Evolutionary conservation across 345 rosid genomes (phyloP).

Genomic region (Arabidopsis suecica): DNA sequence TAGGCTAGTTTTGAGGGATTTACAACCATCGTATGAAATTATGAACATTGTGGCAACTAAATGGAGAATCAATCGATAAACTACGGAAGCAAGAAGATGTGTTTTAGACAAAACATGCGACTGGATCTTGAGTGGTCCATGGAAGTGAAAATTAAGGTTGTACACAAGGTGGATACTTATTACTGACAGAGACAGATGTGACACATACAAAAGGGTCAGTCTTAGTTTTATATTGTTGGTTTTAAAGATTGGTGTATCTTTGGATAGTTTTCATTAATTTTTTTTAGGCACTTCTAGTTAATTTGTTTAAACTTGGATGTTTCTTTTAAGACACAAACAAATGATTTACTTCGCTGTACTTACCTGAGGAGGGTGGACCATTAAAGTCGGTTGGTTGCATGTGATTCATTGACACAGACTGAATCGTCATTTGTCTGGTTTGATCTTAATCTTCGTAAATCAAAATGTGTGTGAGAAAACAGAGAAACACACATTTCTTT

Average conservation of each 20-base stretch:
- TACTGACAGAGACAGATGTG: constrained; percentile 1
- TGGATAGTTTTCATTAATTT: no score
- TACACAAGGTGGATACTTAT: neutral
- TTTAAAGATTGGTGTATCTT: neutral
- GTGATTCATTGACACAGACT: constrained; percentile 11
- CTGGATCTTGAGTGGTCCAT: constrained; percentile 2
- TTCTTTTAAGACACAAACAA: constrained; percentile 10
- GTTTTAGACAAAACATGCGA: constrained; percentile 12
- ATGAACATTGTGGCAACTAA: neutral
- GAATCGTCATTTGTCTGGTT: neutral
- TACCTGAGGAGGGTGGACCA: constrained; percentile 9
- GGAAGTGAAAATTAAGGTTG: constrained; percentile 14
- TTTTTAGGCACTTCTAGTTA: neutral
- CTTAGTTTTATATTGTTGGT: neutral
- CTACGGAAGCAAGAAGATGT: neutral
- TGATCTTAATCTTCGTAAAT: neutral
- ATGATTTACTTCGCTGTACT: constrained; percentile 8
- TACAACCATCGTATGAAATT: neutral
- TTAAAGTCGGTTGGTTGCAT: constrained; percentile 27
- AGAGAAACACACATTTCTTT: neutral
- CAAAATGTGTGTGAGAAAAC: neutral
- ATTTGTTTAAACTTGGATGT: neutral
- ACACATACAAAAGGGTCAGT: neutral
- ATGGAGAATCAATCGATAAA: neutral
- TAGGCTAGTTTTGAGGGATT: neutral